Base-by-base conservation (phyloP, 116 monocot genomes). In the Phalaenopsis hybrid region DNA sequence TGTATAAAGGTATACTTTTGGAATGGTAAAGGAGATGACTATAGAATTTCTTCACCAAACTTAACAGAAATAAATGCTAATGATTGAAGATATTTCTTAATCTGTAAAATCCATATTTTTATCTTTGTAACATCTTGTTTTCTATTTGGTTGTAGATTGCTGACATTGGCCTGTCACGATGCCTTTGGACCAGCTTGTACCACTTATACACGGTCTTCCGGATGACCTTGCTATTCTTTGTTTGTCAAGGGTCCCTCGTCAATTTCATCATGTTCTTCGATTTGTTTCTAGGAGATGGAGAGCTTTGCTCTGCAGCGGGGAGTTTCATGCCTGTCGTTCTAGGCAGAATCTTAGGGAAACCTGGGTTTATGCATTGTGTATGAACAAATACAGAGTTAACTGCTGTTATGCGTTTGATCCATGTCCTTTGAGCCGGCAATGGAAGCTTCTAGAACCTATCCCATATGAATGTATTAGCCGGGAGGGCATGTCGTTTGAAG, bases 201-300 rank as follows among this genome's bases (percentile, higher is more conserved):
- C 91, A 20, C 43, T 93, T 44, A 87, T 96, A 55, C 46, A 51
- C 72, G 90, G 96, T 33, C 90, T 96, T 81, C 90, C 93, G 46
- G 92, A 93, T 81, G 91, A 93, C n/a, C 84, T 92, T 76, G 82
- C 89, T 49, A 77, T 91, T 76, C 81, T 91, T 79, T 93, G 96
- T 85, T 74, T 93, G 11, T 89, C 90, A 50, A 87, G 88, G 70
- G 91, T 93, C 80, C 93, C 93, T n/a, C 78, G 91, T 21, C 28
- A 80, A 31, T 84, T 80, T 55, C 93, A 91, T 85, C 78, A 84
- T 63, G 15, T 84, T 44, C 88, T 96, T 70, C 80, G 90, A 79
- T 85, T 90, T 78, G 96, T 96, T 21, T 90, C 89, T 70, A 91
- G 79, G 86, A 90, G 88, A 79, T 91, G 96, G 96, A 91, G 86